Percentiles rank a stretch among this genome's conserved stretches.
These are phyloP conservation scores for Allomyces macrogynus DNA, from an alignment of 192 early-diverging fungal species.

Conservation along the genomic window DNA sequence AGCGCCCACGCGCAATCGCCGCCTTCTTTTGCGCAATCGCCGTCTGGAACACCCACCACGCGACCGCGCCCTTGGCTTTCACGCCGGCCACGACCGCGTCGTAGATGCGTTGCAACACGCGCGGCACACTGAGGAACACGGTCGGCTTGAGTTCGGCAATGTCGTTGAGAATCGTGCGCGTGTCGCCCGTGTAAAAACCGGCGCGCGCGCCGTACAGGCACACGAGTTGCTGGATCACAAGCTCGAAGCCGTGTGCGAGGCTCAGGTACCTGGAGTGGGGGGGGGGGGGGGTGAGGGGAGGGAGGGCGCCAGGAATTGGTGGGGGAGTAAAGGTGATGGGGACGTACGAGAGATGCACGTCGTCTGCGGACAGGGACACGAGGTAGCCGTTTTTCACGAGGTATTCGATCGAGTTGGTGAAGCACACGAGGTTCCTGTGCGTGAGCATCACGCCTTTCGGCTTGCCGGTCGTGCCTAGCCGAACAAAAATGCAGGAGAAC, in stretches of 20 bases:
- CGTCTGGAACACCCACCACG: conserved; percentile 32
- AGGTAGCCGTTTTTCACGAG: conserved; percentile 15
- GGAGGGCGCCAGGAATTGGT: no score
- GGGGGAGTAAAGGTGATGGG: no score
- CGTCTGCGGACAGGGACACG: conserved; percentile 12
- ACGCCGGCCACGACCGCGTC: conserved; percentile 52
- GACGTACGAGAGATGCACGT: conserved; percentile 20
- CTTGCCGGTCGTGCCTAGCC: conserved; percentile 3
- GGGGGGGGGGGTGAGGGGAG: no score
- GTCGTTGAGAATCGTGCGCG: conserved; percentile 58
- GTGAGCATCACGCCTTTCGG: not conserved
- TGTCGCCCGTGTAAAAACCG: conserved; percentile 61
- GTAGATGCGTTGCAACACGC: conserved; percentile 80
- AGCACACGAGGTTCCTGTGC: not conserved
- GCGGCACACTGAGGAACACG: conserved; percentile 71
- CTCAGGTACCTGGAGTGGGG: conserved; percentile 34
- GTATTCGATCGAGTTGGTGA: not conserved
- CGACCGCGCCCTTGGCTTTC: conserved; percentile 37
- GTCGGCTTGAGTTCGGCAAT: conserved; percentile 64
- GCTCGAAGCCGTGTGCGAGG: conserved; percentile 75
- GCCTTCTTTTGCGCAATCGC: conserved; percentile 35
- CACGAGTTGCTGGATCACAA: conserved; percentile 29
- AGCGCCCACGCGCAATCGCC: conserved; percentile 22
- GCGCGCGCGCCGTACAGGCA: conserved; percentile 36
- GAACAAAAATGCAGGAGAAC: not conserved